These are phyloP conservation scores for Fusarium denticulatum DNA, from an alignment of 2,329 filamentous ascomycete species.

Conservation along the genomic window DNA sequence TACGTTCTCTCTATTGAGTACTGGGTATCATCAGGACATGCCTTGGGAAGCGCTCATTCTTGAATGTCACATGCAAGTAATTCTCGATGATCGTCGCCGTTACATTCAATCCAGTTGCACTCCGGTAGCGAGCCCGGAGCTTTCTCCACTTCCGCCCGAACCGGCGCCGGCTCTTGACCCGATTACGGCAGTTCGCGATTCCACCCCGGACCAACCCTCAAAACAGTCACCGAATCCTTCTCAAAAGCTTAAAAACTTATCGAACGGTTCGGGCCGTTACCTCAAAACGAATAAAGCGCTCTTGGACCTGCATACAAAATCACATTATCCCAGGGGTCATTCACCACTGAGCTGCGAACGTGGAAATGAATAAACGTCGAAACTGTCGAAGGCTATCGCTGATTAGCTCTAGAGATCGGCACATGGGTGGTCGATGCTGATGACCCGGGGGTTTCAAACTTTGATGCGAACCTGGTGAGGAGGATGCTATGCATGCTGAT, in stretches of 20 bases:
- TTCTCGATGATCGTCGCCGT: background rate
- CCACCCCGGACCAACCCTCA: background rate
- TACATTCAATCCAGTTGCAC: background rate
- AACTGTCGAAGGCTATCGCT: slow-evolving; percentile 4
- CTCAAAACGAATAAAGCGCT: slow-evolving; percentile 17
- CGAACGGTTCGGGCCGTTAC: slow-evolving; percentile 29
- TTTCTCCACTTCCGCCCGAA: slow-evolving; percentile 21
- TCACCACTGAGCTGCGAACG: slow-evolving; percentile 30
- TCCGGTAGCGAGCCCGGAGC: background rate
- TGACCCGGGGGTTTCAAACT: slow-evolving; percentile 29
- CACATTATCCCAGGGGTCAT: background rate
- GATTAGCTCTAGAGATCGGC: slow-evolving; percentile 22
- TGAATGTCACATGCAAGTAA: background rate
- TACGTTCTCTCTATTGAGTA: slow-evolving; percentile 47
- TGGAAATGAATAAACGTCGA: slow-evolving; percentile 7
- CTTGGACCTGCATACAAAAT: slow-evolving; percentile 4
- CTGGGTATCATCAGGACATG: slow-evolving; percentile 61
- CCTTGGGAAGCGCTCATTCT: slow-evolving; percentile 62
- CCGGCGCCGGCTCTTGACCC: slow-evolving; percentile 24
- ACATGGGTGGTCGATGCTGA: slow-evolving; percentile 36
- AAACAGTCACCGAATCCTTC: slow-evolving; percentile 19
- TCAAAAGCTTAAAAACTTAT: background rate
- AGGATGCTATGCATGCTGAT: background rate
- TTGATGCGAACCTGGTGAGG: slow-evolving; percentile 28
- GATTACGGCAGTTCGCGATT: slow-evolving; percentile 29